Percentiles rank a stretch among this genome's conserved stretches.
Evolutionary conservation across 2,329 filamentous ascomycete genomes (phyloP).

Genomic region (Paracoccidioides lutzii): DNA sequence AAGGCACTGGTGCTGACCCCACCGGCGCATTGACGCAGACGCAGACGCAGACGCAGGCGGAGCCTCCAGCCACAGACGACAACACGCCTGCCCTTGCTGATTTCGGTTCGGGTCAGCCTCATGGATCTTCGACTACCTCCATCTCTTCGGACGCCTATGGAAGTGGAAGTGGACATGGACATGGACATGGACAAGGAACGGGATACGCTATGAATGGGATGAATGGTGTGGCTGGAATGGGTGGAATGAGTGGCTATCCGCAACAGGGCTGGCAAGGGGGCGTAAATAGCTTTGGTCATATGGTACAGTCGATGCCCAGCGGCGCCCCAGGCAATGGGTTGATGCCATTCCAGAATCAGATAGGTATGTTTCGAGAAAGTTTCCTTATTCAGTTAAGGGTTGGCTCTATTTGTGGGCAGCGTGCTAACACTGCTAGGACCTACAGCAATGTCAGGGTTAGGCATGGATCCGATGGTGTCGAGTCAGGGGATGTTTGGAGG

Average conservation of each 20-base stretch:
- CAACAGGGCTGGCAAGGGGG: constrained; percentile 49
- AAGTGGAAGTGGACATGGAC: constrained; percentile 6
- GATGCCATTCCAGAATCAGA: constrained; percentile 62
- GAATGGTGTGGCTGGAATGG: constrained; percentile 4
- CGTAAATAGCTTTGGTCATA: constrained; percentile 52
- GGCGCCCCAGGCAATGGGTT: constrained; percentile 31
- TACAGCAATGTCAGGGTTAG: constrained; percentile 65
- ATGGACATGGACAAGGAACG: constrained; percentile 11
- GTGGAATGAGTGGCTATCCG: constrained; percentile 34
- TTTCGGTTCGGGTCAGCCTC: not conserved
- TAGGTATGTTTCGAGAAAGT: constrained; percentile 51
- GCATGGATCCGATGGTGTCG: constrained; percentile 53
- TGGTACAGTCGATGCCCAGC: constrained; percentile 52
- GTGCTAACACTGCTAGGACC: constrained; percentile 14
- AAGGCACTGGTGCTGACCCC: not conserved
- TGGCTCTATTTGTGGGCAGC: not conserved
- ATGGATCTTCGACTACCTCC: constrained; percentile 12
- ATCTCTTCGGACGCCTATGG: not conserved
- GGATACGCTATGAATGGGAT: constrained; percentile 32
- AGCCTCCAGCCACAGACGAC: not conserved
- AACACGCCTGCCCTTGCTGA: not conserved
- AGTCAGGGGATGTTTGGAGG: constrained; percentile 38
- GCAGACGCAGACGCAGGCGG: not conserved
- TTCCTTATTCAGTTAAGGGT: too few species aligned
- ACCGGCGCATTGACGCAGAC: not conserved